Evolutionary conservation across 83 land plant species (phyloP).

Genomic region (Diphasiastrum complanatum): DNA sequence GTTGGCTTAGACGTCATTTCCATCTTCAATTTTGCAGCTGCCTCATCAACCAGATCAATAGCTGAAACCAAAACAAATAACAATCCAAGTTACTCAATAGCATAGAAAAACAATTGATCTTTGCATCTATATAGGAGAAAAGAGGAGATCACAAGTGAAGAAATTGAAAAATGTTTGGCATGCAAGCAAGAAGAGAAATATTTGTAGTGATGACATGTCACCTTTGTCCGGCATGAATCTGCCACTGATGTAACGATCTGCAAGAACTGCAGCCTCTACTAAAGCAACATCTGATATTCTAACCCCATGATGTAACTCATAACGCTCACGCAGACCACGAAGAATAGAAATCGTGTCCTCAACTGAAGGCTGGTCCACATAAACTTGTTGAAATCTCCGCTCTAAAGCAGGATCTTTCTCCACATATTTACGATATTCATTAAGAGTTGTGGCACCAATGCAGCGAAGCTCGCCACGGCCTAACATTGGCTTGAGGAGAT

Average conservation of each 20-base stretch:
- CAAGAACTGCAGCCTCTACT: neutral
- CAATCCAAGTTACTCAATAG: no score
- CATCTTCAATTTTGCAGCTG: no score
- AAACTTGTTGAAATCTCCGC: constrained; percentile 2
- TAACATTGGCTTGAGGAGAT: constrained; percentile 1
- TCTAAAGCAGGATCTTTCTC: constrained; percentile 3
- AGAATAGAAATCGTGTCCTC: constrained; percentile 7
- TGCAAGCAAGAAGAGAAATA: no score
- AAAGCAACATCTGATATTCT: neutral
- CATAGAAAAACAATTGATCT: no score
- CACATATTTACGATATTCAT: no score
- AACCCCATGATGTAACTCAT: constrained; percentile 3
- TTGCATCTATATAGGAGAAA: no score
- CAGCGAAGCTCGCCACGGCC: constrained; percentile 7
- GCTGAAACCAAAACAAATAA: no score
- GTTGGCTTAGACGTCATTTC: no score
- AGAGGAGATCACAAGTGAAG: neutral
- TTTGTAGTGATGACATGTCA: no score
- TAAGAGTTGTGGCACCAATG: constrained; percentile 7
- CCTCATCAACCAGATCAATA: no score
- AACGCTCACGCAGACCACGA: constrained; percentile 3
- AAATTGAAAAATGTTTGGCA: neutral
- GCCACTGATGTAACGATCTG: constrained; percentile 5
- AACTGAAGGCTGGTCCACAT: constrained; percentile 1
- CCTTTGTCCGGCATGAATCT: constrained; percentile 4